Evolutionary conservation across 192 early-diverging fungal species (phyloP).

Genomic region (Haplosporangium gracile): DNA sequence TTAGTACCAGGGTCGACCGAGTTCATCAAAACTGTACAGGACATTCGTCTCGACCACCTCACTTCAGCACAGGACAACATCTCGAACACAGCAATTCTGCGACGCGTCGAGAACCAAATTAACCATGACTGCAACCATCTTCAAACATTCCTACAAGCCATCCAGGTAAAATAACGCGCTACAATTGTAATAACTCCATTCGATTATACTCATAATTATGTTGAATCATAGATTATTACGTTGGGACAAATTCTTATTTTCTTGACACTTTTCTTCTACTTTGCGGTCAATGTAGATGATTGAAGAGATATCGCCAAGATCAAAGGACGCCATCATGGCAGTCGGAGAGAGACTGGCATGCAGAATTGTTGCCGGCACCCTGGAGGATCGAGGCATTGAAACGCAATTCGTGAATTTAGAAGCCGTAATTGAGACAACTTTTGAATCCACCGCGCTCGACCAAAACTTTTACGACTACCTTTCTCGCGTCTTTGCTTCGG

Average conservation of each 20-base stretch:
- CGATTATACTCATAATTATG: not conserved
- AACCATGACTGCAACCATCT: constrained; percentile 83
- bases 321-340: constrained; percentile 93
- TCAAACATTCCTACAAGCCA: constrained; percentile 87
- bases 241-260: not conserved
- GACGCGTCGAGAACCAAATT: constrained; percentile 68
- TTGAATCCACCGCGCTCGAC: constrained; percentile 82
- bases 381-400: constrained; percentile 86
- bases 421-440: constrained; percentile 82
- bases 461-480: constrained; percentile 98
- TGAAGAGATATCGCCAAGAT: constrained; percentile 95
- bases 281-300: constrained; percentile 67
- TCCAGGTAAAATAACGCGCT: constrained; percentile 67
- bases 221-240: not conserved
- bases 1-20: constrained; percentile 73
- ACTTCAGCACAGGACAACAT: constrained; percentile 71
- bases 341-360: constrained; percentile 96
- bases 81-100: constrained; percentile 59
- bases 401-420: constrained; percentile 90
- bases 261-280: not conserved
- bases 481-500: constrained; percentile 72
- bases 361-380: constrained; percentile 84
- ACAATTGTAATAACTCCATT: not conserved
- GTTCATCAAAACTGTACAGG: constrained; percentile 83
- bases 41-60: constrained; percentile 86